phyloP scores from a whole-genome alignment of 2,329 filamentous ascomycete species.

The Botrytis paeoniae region DNA sequence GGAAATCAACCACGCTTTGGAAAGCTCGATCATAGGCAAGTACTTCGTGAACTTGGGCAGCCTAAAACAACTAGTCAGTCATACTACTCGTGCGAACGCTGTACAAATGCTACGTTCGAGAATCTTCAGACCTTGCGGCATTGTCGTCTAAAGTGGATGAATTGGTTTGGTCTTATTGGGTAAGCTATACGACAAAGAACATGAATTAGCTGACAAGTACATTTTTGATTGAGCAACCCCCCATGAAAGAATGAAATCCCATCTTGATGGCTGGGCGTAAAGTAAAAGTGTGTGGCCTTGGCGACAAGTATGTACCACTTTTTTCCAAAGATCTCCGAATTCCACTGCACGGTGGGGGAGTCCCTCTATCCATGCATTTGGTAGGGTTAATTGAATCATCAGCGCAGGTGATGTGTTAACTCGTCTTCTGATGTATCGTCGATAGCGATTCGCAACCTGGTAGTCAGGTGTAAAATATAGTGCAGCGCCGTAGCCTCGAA shows the following conservation, averaged over 20 bases:
- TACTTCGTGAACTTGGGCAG: conserved; percentile 84
- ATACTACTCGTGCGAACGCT: background rate
- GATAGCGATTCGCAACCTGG: background rate
- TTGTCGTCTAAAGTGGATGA: conserved; percentile 14
- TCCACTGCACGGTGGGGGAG: background rate
- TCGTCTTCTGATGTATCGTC: background rate
- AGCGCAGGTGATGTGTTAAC: background rate
- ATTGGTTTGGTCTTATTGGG: conserved; percentile 29
- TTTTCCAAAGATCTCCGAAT: background rate
- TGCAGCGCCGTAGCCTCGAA: background rate
- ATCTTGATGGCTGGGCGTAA: conserved; percentile 7
- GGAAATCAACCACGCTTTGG: conserved; percentile 76
- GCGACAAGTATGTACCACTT: background rate
- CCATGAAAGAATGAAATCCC: background rate
- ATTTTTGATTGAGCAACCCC: background rate
- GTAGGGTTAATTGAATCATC: background rate
- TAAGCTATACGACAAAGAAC: conserved; percentile 31
- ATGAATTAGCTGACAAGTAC: conserved; percentile 30
- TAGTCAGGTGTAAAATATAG: background rate
- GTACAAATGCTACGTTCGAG: too few relatives aligned
- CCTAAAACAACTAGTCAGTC: conserved; percentile 9
- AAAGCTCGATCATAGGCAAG: conserved; percentile 93
- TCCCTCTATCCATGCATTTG: background rate
- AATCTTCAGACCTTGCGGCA: too few relatives aligned
- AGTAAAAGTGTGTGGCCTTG: background rate